Evolutionary conservation across 2,329 filamentous ascomycete species (phyloP).

Genomic region (Mollisia scopiformis): DNA sequence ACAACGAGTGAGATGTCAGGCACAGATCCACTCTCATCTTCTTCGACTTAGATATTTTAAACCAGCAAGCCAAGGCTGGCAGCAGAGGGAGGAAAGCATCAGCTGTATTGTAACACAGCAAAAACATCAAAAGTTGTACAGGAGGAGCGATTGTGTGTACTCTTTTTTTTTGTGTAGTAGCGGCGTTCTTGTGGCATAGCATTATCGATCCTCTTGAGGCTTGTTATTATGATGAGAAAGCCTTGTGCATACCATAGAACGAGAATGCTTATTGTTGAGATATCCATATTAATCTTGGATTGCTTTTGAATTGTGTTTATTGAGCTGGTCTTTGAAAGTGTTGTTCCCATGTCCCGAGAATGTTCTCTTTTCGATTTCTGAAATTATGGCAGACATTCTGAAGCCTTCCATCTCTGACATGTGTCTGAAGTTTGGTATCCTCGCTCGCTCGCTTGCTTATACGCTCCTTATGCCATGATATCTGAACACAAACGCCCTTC

Average conservation of each 20-base stretch:
- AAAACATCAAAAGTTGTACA: constrained; percentile 17
- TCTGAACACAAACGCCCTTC: neutral
- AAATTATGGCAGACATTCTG: no score
- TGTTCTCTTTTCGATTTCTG: neutral
- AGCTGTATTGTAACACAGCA: constrained; percentile 1
- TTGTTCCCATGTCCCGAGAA: neutral
- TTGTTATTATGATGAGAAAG: constrained; percentile 8
- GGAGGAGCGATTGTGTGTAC: neutral
- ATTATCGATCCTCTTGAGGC: constrained; percentile 16
- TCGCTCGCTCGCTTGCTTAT: neutral
- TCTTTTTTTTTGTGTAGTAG: constrained; percentile 14
- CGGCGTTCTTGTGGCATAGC: constrained; percentile 30
- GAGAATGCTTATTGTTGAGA: constrained; percentile 16
- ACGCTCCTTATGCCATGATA: neutral
- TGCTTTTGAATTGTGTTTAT: neutral
- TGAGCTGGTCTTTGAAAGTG: neutral
- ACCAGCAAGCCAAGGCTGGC: constrained; percentile 6
- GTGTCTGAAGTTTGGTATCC: neutral
- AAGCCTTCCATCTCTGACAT: no score
- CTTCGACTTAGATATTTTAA: constrained; percentile 21
- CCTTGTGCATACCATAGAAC: constrained; percentile 29
- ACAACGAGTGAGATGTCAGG: constrained; percentile 33
- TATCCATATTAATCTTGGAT: neutral
- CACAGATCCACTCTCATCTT: constrained; percentile 29
- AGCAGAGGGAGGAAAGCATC: neutral